Evolutionary conservation across 208 protist genomes (phyloP), one percentile per base, ranked within the genome.

Genomic region (Leishmania major): DNA sequence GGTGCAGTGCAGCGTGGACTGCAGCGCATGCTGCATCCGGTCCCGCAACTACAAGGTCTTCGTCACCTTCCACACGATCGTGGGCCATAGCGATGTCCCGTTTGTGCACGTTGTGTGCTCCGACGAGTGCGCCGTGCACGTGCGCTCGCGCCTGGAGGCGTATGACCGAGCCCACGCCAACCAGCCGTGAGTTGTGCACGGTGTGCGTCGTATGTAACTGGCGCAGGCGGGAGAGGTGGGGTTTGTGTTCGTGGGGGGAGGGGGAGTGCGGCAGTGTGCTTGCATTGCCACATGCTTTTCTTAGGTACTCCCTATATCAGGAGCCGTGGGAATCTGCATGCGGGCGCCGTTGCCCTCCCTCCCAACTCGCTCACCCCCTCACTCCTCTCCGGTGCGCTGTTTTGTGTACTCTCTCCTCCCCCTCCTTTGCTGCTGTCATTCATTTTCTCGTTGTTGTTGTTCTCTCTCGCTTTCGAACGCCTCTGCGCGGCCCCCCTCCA

Each of bases 81-180:
- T 76, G 15, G 82, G 74, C 10, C 75, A 88, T 59, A 28, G 15
- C 2, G 70, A 84, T 0, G n/a, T 97, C 5, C 94, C 94, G 0
- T 96, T 96, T 62, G 87, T 95, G 74, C 90, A 93, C 80, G 94
- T 90, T 71, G 79, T 84, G 11, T 97, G 94, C 86, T 94, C 91
- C 5, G 86, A 88, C 15, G 80, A 75, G 55, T 97, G 94, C 78
- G 86, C 88, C 67, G 19, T 53, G 6, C 89, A 96, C 79, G 57
- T 96, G 43, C 69, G 88, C 49, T 75, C 28, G 0, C 89, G 91
- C n/a, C 81, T 96, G 67, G 86, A 83, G 76, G 80, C 84, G 79
- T 93, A 92, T 75, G 91, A 95, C 40, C 78, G 76, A 45, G 67
- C 37, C 2, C 86, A 84, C 51, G 53, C 19, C 75, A 67, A 49